These are phyloP conservation scores for Pyricularia sp. DNA, from an alignment of 2,329 filamentous ascomycete genomes.

Conservation along the genomic window DNA sequence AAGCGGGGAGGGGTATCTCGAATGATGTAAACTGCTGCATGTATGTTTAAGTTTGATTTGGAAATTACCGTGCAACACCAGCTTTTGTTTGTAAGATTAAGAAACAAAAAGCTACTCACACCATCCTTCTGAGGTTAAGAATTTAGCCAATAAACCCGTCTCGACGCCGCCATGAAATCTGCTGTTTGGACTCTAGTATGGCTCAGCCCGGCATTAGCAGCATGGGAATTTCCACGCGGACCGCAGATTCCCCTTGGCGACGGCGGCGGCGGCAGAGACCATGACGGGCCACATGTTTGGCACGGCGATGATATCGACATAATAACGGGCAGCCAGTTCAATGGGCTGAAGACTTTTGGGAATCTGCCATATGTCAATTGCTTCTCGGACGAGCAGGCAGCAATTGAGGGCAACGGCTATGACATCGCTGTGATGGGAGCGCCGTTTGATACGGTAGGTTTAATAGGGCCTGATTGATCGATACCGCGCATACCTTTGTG, in stretches of 20 bases:
- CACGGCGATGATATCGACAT: slow-evolving; percentile 24
- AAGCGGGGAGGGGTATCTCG: neutral
- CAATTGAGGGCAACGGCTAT: slow-evolving; percentile 22
- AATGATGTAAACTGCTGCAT: neutral
- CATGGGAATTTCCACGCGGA: slow-evolving; percentile 4
- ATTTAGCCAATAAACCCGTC: neutral
- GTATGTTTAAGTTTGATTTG: neutral
- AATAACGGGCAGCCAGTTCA: slow-evolving; percentile 26
- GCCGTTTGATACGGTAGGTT: slow-evolving; percentile 31
- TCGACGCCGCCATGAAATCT: neutral
- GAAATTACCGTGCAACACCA: neutral
- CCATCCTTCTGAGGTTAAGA: neutral
- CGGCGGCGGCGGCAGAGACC: neutral
- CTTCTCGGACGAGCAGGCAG: slow-evolving; percentile 37
- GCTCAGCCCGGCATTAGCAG: neutral
- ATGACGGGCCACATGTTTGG: neutral
- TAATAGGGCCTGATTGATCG: neutral
- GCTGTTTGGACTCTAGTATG: neutral
- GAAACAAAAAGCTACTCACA: neutral
- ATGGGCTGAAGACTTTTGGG: slow-evolving; percentile 51
- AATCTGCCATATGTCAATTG: slow-evolving; percentile 49
- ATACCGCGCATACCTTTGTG: neutral
- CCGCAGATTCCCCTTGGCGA: neutral
- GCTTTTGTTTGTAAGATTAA: neutral
- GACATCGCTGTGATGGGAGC: slow-evolving; percentile 44